Percentiles rank a stretch among this genome's conserved stretches.
Evolutionary conservation across 2,329 filamentous ascomycete genomes (phyloP).

Genomic region (Ophiosphaerella herpotricha): DNA sequence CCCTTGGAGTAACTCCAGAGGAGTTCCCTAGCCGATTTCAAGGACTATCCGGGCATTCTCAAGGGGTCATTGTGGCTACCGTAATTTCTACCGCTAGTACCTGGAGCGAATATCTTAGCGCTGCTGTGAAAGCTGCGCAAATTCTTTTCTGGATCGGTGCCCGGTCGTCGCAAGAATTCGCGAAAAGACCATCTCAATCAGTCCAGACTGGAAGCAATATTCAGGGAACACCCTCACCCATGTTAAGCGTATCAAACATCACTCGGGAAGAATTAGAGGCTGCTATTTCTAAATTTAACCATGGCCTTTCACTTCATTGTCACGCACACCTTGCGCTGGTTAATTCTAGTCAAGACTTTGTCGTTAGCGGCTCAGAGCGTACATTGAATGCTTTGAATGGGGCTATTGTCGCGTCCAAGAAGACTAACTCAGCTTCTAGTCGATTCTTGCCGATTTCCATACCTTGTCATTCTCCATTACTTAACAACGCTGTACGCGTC

Average conservation of each 20-base stretch:
- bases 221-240: slow-evolving; percentile 30
- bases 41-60: slow-evolving; percentile 46
- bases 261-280: slow-evolving; percentile 14
- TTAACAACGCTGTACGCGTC: slow-evolving; percentile 17
- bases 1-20: slow-evolving; percentile 34
- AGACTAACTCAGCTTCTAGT: slow-evolving; percentile 1
- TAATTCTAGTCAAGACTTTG: slow-evolving; percentile 17
- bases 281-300: slow-evolving; percentile 29
- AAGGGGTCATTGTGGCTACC: slow-evolving; percentile 46
- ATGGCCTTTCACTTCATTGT: slow-evolving; percentile 21
- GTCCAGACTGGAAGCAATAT: slow-evolving; percentile 18
- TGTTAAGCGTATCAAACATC: slow-evolving; percentile 37
- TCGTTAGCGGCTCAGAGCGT: background rate
- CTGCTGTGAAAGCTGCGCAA: slow-evolving; percentile 29
- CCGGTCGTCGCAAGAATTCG: slow-evolving; percentile 25
- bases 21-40: slow-evolving; percentile 27
- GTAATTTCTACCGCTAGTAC: slow-evolving; percentile 38
- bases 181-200: slow-evolving; percentile 6
- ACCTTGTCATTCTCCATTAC: slow-evolving; percentile 48
- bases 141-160: slow-evolving; percentile 45
- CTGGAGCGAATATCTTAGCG: slow-evolving; percentile 41
- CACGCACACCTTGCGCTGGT: slow-evolving; percentile 31
- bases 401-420: slow-evolving; percentile 21
- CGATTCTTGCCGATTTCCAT: slow-evolving; percentile 50
- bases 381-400: slow-evolving; percentile 11